Evolutionary conservation across 768 basidiomycete species (phyloP).

Genomic region (Russula sp.): DNA sequence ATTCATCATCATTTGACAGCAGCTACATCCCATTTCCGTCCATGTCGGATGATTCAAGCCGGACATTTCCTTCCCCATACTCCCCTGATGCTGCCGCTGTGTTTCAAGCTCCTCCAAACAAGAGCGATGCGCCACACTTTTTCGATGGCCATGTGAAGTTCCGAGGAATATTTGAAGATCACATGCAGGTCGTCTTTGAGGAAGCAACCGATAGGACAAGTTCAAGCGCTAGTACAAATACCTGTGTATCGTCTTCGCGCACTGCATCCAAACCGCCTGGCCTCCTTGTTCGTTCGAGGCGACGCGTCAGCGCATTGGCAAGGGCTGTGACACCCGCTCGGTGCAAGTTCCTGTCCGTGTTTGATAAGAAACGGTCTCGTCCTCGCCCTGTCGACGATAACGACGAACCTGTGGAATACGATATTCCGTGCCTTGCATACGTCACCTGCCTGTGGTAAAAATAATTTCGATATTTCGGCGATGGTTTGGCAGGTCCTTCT

Average conservation of each 20-base stretch:
- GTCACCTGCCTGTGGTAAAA: conserved; percentile 20
- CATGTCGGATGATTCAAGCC: conserved; percentile 13
- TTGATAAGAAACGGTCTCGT: not conserved
- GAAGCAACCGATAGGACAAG: conserved; percentile 5
- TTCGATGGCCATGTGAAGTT: conserved; percentile 3
- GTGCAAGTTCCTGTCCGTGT: not conserved
- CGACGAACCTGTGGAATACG: conserved; percentile 10
- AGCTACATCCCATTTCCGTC: conserved; percentile 5
- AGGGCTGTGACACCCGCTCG: not conserved
- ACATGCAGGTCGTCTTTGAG: not conserved
- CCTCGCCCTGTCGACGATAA: not conserved
- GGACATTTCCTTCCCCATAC: conserved; percentile 18
- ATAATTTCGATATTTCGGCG: not conserved
- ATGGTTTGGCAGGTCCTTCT: not conserved
- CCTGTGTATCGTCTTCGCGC: not conserved
- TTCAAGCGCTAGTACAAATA: not conserved
- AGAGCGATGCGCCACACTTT: not conserved
- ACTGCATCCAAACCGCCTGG: not conserved
- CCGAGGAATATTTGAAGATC: not conserved
- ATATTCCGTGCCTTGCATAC: conserved; percentile 27
- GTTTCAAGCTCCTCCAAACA: conserved; percentile 4
- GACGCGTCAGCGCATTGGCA: conserved; percentile 13
- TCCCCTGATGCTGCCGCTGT: conserved; percentile 18
- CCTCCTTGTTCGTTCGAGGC: conserved; percentile 1
- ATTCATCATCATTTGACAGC: not conserved